Evolutionary conservation across 306 rosid species (phyloP).

Genomic region (Myrica gale): DNA sequence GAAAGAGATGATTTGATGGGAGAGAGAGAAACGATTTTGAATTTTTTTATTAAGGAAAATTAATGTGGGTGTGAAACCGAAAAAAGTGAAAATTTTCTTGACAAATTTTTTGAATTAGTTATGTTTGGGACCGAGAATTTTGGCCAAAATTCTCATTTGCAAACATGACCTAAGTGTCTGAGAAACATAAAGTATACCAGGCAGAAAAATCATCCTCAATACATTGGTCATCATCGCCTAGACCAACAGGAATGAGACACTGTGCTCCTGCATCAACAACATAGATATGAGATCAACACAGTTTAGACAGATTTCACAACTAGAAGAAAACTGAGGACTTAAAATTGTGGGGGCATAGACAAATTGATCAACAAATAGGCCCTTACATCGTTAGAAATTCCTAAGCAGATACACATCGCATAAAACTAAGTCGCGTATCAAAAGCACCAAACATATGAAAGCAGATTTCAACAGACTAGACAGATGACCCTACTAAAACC

Average conservation of each 20-base stretch:
- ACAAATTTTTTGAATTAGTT: too few species aligned
- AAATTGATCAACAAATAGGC: background rate
- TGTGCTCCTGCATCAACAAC: slow-evolving; percentile 57
- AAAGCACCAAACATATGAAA: too few species aligned
- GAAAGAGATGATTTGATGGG: too few species aligned
- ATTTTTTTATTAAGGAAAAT: too few species aligned
- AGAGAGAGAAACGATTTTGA: too few species aligned
- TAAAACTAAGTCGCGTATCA: slow-evolving; percentile 6
- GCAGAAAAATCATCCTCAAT: slow-evolving; percentile 86
- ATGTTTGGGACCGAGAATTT: too few species aligned
- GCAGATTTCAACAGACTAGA: background rate
- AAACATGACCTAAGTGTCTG: too few species aligned
- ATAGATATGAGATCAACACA: slow-evolving; percentile 6
- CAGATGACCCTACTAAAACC: background rate
- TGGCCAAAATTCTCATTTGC: too few species aligned
- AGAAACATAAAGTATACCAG: slow-evolving; percentile 44
- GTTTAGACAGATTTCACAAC: background rate
- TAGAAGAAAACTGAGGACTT: background rate
- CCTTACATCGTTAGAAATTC: background rate
- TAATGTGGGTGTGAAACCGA: too few species aligned
- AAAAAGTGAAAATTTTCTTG: too few species aligned
- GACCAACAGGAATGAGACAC: slow-evolving; percentile 65
- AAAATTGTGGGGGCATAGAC: background rate
- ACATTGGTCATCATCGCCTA: slow-evolving; percentile 90
- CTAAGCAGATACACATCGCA: slow-evolving; percentile 3